Evolutionary conservation across 2,329 filamentous ascomycete genomes (phyloP).

Genomic region (Rhinocladiella mackenziei): DNA sequence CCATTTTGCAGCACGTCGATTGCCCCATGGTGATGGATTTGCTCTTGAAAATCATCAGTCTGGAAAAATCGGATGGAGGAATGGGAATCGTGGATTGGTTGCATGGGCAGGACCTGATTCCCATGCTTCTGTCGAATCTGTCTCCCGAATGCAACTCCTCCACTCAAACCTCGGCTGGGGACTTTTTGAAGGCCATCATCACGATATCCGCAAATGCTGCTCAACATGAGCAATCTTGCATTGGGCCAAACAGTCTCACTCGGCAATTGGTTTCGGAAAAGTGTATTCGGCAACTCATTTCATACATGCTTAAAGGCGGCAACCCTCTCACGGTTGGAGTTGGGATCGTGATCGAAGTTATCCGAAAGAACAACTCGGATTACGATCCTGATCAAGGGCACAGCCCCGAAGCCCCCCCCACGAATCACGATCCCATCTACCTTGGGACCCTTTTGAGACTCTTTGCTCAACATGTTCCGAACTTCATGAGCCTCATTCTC

Average conservation of each 20-base stretch:
- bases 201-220: slow-evolving; percentile 98
- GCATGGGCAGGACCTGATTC: slow-evolving; percentile 81
- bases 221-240: slow-evolving; percentile 97
- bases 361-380: slow-evolving; percentile 98
- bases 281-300: slow-evolving; percentile 79
- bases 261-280: slow-evolving; percentile 84
- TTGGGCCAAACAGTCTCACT: slow-evolving; percentile 94
- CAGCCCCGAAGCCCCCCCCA: slow-evolving; percentile 73
- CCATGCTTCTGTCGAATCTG: slow-evolving; percentile 79
- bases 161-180: slow-evolving; percentile 91
- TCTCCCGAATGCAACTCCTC: slow-evolving; percentile 79
- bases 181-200: slow-evolving; percentile 98
- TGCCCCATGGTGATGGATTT: slow-evolving; percentile 99
- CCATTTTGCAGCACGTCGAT: slow-evolving; percentile 89
- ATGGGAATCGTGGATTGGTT: slow-evolving; percentile 97
- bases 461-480: slow-evolving; percentile 85
- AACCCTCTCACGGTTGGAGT: slow-evolving; percentile 95
- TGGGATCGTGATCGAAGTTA: slow-evolving; percentile 96
- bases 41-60: slow-evolving; percentile 89
- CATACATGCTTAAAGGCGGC: slow-evolving; percentile 86
- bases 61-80: slow-evolving; percentile 87
- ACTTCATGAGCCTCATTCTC: slow-evolving; percentile 88
- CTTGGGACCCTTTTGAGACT: slow-evolving; percentile 82
- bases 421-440: slow-evolving; percentile 89
- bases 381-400: slow-evolving; percentile 90